Conservation (phyloP, 179 eudicot genomes). For the Beta corolliflora region DNA sequence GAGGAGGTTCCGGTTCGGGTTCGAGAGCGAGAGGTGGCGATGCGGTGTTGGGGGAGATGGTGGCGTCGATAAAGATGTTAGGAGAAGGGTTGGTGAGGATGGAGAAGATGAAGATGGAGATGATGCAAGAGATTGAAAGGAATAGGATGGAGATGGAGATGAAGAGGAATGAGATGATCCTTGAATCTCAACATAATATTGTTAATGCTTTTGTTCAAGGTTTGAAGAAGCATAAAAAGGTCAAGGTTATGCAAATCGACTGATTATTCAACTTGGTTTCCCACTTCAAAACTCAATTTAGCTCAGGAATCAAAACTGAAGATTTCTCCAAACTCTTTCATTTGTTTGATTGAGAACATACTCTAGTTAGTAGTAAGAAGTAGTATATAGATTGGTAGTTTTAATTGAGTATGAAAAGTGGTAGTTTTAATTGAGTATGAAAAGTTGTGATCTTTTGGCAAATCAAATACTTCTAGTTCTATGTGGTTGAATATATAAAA, state of each 20-base stretch:
- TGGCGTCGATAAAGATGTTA: conserved; percentile 56
- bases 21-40: conserved; percentile 29
- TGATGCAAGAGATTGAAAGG: conserved; percentile 65
- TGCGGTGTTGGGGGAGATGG: conserved; percentile 59
- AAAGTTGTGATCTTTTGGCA: neutral
- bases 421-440: neutral
- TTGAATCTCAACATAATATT: conserved; percentile 75
- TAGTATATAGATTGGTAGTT: neutral
- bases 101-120: conserved; percentile 92
- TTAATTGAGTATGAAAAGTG: too few relatives aligned
- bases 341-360: neutral
- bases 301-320: neutral
- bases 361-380: neutral
- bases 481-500: neutral
- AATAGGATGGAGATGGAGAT: conserved; percentile 80
- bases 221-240: conserved; percentile 43
- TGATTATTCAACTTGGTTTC: neutral
- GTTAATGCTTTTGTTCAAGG: conserved; percentile 68
- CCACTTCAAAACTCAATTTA: neutral
- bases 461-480: neutral
- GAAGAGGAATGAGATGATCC: conserved; percentile 73
- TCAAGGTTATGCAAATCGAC: conserved; percentile 25
- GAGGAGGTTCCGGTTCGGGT: neutral
- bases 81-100: conserved; percentile 83
- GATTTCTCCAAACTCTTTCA: neutral